Conservation (phyloP, 2,329 filamentous ascomycete genomes). For the Lecanoromycetidae sp. region DNA sequence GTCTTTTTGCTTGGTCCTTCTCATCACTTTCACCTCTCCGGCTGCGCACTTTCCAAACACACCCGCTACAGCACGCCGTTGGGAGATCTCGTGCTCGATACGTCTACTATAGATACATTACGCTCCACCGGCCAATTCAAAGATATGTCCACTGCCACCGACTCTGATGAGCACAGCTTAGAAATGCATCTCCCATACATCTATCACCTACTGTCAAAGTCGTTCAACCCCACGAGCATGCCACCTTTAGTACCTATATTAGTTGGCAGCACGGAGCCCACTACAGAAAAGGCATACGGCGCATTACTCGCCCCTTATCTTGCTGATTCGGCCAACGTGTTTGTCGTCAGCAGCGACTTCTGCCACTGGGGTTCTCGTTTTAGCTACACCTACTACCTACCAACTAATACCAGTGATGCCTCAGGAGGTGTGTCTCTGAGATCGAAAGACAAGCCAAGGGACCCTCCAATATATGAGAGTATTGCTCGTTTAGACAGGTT, state of each 20-base stretch:
- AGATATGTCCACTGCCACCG: conserved; percentile 52
- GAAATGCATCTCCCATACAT: conserved; percentile 96
- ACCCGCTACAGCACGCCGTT: conserved; percentile 59
- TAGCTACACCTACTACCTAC: conserved; percentile 66
- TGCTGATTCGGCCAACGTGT: conserved; percentile 58
- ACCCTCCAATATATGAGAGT: conserved; percentile 62
- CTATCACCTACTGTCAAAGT: conserved; percentile 58
- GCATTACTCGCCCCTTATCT: conserved; percentile 65
- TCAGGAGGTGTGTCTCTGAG: conserved; percentile 25
- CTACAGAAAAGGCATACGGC: conserved; percentile 58
- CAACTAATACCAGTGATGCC: conserved; percentile 34
- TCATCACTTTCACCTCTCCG: conserved; percentile 69
- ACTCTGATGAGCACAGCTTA: conserved; percentile 79
- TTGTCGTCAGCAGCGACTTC: conserved; percentile 89
- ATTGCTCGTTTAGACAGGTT: conserved; percentile 68
- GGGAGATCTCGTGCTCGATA: conserved; percentile 56
- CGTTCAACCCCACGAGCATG: conserved; percentile 39
- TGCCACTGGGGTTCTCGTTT: conserved; percentile 90
- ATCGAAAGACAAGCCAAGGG: conserved; percentile 32
- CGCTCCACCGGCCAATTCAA: conserved; percentile 42
- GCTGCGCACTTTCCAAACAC: conserved; percentile 64
- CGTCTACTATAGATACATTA: conserved; percentile 22
- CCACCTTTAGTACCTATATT: conserved; percentile 76
- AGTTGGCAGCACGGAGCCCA: conserved; percentile 58
- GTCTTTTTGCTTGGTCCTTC: conserved; percentile 90